A percentile compares a stretch with the other conserved stretches of the same genome.
These are phyloP conservation scores for Thelonectria rubi DNA, from an alignment of 2,329 filamentous ascomycete species.

Conservation along the genomic window DNA sequence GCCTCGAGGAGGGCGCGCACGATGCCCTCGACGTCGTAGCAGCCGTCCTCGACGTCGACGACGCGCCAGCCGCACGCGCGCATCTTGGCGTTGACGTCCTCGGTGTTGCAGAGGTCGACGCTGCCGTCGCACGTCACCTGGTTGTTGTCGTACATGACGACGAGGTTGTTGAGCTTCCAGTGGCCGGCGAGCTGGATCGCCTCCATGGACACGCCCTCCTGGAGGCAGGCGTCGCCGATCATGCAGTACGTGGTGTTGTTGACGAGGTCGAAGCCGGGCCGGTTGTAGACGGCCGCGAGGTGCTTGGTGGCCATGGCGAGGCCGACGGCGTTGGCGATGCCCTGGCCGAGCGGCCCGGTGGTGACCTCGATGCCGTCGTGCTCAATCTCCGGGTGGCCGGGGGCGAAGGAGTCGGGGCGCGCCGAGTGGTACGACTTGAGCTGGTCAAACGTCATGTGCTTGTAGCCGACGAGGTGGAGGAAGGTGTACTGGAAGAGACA, in stretches of 20 bases:
- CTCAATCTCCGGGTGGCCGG: conserved; percentile 67
- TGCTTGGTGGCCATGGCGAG: conserved; percentile 67
- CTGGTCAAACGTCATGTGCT: conserved; percentile 64
- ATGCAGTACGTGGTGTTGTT: conserved; percentile 65
- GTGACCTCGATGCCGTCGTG: conserved; percentile 66
- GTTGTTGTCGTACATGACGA: conserved; percentile 69
- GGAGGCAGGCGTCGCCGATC: conserved; percentile 66
- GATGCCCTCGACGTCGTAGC: conserved; percentile 55
- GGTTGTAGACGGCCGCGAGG: conserved; percentile 63
- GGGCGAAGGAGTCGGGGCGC: conserved; percentile 59
- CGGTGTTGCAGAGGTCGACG: conserved; percentile 61
- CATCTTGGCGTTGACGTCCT: conserved; percentile 68
- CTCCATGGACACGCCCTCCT: conserved; percentile 67
- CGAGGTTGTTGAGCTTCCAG: conserved; percentile 63
- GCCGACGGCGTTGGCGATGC: conserved; percentile 68
- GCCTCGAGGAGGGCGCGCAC: conserved; percentile 58
- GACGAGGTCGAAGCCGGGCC: conserved; percentile 57
- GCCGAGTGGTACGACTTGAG: conserved; percentile 61
- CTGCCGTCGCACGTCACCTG: conserved; percentile 67
- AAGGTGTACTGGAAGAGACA: conserved; percentile 65
- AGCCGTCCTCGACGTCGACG: conserved; percentile 62
- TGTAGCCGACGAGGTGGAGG: conserved; percentile 62
- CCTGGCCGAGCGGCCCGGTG: conserved; percentile 67
- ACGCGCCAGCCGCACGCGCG: conserved; percentile 65
- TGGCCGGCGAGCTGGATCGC: conserved; percentile 66